Base-by-base conservation (phyloP, 495 filamentous ascomycete genomes). In the Cairneyella variabilis region DNA sequence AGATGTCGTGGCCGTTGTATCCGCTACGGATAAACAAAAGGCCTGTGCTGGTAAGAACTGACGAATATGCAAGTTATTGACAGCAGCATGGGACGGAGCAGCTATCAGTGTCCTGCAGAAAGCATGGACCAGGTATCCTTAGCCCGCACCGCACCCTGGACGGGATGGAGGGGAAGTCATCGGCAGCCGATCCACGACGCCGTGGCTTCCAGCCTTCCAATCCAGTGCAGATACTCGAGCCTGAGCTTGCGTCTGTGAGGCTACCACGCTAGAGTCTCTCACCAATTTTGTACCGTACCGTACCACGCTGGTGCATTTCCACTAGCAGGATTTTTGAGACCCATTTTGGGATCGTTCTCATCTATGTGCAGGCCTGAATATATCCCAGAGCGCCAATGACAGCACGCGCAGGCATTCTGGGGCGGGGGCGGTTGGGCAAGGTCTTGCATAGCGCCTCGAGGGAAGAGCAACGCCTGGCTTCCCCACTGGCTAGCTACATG, bases 381-480 rank as follows among this genome's bases (percentile, higher is more conserved):
- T 30, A 20, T 22, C 43, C 32, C 27, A 30, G 53, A 34, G 7
- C 44, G 36, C 59, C 46, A 57, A 61, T 58, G 10, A 22, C 12
- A 44, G 18, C 9, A 4, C 26, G 34, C 32, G n/a, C 38, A 48
- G 18, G 45, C 27, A 27, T 9, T 43, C 27, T 45, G 54, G 46
- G 59, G 51, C 54, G 54, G 59, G n/a, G 59, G 59, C 51, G 50
- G 59, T 52, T 61, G 53, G 53, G 32, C 54, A 48, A 17, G 20
- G 49, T 14, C 41, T 16, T 25, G 20, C 59, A 61, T 58, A 36
- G 59, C 59, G 59, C 54, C 54, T 54, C 47, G 56, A 37, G 39
- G 51, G 51, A 55, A 46, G 36, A 48, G 42, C 20, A 38, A 9
- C 46, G 28, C 1, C 46, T 21, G 5, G 6, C 30, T 46, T 44